Evolutionary conservation across 2,329 filamentous ascomycete species (phyloP), one percentile per base, ranked within the genome.

Genomic region (Neofusicoccum umdonicola): DNA sequence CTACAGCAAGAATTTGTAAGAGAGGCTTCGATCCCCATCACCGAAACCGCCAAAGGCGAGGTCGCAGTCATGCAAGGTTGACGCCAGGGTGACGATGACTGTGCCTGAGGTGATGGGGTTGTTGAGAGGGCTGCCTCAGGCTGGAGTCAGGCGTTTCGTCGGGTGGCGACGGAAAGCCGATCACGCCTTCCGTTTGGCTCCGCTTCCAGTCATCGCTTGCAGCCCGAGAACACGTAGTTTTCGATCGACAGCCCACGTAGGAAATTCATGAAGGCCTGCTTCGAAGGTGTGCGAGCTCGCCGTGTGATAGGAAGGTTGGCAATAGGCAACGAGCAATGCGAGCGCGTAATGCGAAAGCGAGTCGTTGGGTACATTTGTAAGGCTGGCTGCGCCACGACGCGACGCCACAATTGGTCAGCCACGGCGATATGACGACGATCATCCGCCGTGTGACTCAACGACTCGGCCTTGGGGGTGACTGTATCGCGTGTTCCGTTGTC

Each of bases 401-500:
- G 19, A 39, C 39, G 54, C 54, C 54, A 34, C 56, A 47, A 35
- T 35, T 47, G 56, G 41, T 47, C 56, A 60, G 56, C 56, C 56
- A 60, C 56, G 27, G 56, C 11, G 9, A 37, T 17, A 47, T 60
- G 56, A 60, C 56, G 42, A 47, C 42, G 56, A 60, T 47, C 56
- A 60, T 7, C 41, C 27, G 41, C 39, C 31, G 56, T 60, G 56
- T 60, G 56, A 60, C 27, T 60, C 56, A 60, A 60, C 42, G 56
- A 34, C 41, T 31, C 27, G 7, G 41, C 22, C 39, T 31, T 15
- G n/a, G 39, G 39, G 41, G 56, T 60, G 56, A 60, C 56, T 60
- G 56, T 60, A 47, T 60, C 56, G 41, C 56, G 42, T 60, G 56
- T 45, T 60, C 56, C 56, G 56, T 35, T 37, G 44, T 60, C 56